Evolutionary conservation across 108 stramenopile species (phyloP).

Genomic region (Phaeodactylum tricornutum): DNA sequence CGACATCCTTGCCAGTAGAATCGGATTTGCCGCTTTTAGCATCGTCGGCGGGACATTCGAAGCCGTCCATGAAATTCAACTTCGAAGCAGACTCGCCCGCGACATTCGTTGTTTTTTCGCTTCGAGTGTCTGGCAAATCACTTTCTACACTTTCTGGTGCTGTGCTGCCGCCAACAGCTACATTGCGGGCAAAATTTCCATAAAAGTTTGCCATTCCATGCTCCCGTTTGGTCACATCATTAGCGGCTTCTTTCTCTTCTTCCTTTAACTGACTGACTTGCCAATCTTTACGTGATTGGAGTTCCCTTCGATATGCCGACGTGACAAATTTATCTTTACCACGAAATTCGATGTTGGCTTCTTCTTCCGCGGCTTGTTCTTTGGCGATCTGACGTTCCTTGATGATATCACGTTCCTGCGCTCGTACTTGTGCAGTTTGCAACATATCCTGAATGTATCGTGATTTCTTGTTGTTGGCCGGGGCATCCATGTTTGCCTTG

Average conservation of each 20-base stretch:
- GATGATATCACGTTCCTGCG: conserved; percentile 50
- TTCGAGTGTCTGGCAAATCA: neutral
- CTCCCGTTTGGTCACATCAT: conserved; percentile 44
- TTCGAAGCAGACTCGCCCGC: neutral
- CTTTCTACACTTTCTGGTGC: neutral
- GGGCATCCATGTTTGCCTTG: conserved; percentile 5
- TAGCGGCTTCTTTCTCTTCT: conserved; percentile 25
- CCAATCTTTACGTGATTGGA: conserved; percentile 68
- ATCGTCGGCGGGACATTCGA: conserved; percentile 1
- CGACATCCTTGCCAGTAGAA: neutral
- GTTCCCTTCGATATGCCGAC: conserved; percentile 48
- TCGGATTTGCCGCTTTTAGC: neutral
- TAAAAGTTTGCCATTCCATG: conserved; percentile 46
- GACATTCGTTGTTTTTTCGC: neutral
- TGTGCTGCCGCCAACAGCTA: conserved; percentile 27
- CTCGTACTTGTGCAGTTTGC: conserved; percentile 41
- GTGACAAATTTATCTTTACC: conserved; percentile 81
- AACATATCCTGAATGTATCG: conserved; percentile 57
- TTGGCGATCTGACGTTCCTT: conserved; percentile 52
- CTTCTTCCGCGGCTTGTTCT: conserved; percentile 52
- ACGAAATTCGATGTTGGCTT: conserved; percentile 24
- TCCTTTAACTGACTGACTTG: conserved; percentile 40
- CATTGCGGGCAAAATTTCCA: conserved; percentile 49
- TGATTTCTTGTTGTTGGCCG: conserved; percentile 12
- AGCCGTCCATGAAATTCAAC: conserved; percentile 6